These are phyloP conservation scores for Tuber borchii DNA, from an alignment of 495 filamentous ascomycete genomes.

Conservation along the genomic window DNA sequence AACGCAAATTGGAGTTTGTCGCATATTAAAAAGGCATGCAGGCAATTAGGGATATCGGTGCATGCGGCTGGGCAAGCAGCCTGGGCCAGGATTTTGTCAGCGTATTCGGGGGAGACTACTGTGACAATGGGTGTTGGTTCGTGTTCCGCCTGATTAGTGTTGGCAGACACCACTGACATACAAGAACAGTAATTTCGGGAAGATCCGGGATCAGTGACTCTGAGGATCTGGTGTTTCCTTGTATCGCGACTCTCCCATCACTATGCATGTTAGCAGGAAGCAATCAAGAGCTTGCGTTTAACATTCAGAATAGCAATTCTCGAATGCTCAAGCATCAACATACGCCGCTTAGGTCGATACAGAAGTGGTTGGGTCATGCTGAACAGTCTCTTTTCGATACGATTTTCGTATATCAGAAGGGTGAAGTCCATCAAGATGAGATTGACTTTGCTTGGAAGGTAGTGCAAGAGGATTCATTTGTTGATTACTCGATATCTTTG, in stretches of 20 bases:
- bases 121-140: slow-evolving; percentile 64
- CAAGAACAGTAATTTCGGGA: slow-evolving; percentile 53
- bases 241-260: slow-evolving; percentile 66
- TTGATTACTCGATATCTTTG: slow-evolving; percentile 64
- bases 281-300: slow-evolving; percentile 52
- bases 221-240: slow-evolving; percentile 58
- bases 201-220: slow-evolving; percentile 52
- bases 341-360: slow-evolving; percentile 59
- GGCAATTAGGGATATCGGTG: slow-evolving; percentile 55
- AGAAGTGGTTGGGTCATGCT: slow-evolving; percentile 56
- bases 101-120: slow-evolving; percentile 62
- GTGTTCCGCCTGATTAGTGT: not conserved
- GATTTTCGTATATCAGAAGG: slow-evolving; percentile 70
- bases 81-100: slow-evolving; percentile 63
- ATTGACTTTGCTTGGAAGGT: slow-evolving; percentile 46
- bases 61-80: slow-evolving; percentile 67
- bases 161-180: slow-evolving; percentile 14
- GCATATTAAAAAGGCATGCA: slow-evolving; percentile 51
- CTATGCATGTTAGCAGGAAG: slow-evolving; percentile 48
- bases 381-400: slow-evolving; percentile 66
- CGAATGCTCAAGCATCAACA: slow-evolving; percentile 61
- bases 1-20: slow-evolving; percentile 43
- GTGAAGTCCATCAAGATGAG: slow-evolving; percentile 15
- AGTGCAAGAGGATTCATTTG: slow-evolving; percentile 51
- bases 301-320: slow-evolving; percentile 58